Evolutionary conservation across 148 eudicot species (phyloP), one percentile per base, ranked within the genome.

Genomic region (Rhododendron williamsianum): DNA sequence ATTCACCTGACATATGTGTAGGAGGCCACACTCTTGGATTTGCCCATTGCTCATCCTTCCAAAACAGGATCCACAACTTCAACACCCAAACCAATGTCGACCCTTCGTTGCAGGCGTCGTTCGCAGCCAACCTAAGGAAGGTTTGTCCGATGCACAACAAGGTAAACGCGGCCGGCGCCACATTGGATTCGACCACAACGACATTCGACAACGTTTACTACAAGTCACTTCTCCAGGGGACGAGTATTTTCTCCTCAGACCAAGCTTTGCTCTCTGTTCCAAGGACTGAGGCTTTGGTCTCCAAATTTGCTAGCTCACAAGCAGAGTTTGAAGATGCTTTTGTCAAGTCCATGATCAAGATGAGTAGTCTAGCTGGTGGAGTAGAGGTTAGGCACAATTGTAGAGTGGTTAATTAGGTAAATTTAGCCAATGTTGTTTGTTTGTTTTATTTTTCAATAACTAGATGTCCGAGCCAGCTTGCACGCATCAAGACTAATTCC

Each of bases 11-110:
- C 15, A 9, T 15, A 30, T 81, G 3, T 88, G 77, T 51, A 91
- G 98, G 98, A 77, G 93, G 92, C 21, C 98, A 94, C 85, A 91
- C 96, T 2, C 90, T 94, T 43, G 96, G 98, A 11, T 91, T 92
- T 33, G 86, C 95, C 48, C 98, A 94, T 72, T 94, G 98, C 84
- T 92, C 93, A 2, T 93, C 98, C 15, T 93, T 94, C 90, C 92
- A 91, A 81, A 84, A 92, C 69, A 88, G 95, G 25, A 86, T 94
- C 78, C 94, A 88, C 86, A 89, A 89, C 85, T 93, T 90, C 54
- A 87, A 83, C 83, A 86, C 84, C 82, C 63, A 27, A 81, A 63
- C 83, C 36, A 91, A 92, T 54, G 56, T 91, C 21, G 98, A 94
- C 87, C 95, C 96, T 3, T 89, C 92, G 45, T 69, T 93, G 92